Percentiles rank a stretch among this genome's conserved stretches.
These are phyloP conservation scores for Neurospora africana DNA, from an alignment of 495 filamentous ascomycete species.

Conservation along the genomic window DNA sequence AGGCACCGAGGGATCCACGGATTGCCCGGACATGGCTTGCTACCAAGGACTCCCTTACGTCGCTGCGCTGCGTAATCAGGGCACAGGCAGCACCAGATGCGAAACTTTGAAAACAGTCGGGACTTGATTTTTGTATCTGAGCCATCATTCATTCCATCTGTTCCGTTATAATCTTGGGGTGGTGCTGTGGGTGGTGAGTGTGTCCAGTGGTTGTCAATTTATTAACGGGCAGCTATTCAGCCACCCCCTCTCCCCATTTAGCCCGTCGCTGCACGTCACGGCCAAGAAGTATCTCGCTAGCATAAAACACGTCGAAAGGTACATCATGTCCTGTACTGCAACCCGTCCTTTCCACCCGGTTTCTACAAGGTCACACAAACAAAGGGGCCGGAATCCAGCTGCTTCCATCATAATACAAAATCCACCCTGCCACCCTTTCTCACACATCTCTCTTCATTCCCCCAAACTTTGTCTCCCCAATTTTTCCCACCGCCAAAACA, in stretches of 20 bases:
- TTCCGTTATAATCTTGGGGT: background rate
- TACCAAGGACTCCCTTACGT: background rate
- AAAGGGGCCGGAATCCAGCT: background rate
- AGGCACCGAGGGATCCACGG: background rate
- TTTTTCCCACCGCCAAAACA: background rate
- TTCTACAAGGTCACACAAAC: background rate
- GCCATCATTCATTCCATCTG: background rate
- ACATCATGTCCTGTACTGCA: background rate
- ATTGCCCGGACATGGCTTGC: background rate
- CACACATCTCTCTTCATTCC: background rate
- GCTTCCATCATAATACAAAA: background rate
- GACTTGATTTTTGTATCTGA: background rate
- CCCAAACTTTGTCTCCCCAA: background rate
- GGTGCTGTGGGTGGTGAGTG: background rate
- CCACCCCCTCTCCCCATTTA: background rate
- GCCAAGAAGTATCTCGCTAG: background rate
- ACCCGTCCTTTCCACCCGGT: background rate
- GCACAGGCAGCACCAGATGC: background rate
- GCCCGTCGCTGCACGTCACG: background rate
- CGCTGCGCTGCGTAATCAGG: background rate
- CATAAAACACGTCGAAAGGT: background rate
- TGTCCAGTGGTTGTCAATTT: background rate
- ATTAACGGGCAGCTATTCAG: background rate
- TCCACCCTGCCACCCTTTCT: background rate
- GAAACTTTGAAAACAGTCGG: background rate